phyloP scores from a whole-genome alignment of 2,329 filamentous ascomycete genomes.

The Sclerotinia minor region DNA sequence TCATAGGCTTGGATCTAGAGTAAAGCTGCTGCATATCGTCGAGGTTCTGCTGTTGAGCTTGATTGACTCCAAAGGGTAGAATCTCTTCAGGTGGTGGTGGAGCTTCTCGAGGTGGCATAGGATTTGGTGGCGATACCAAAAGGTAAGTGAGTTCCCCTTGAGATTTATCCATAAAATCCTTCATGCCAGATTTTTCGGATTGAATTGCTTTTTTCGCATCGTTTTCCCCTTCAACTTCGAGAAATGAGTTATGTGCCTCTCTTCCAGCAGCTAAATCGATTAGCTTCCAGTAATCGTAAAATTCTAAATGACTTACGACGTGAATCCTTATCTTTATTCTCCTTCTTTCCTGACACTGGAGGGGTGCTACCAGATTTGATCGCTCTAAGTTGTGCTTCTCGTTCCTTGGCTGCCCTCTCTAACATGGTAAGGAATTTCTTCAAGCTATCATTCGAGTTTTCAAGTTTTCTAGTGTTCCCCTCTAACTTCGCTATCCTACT shows the following conservation, averaged over 20 bases:
- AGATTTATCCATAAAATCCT: constrained; percentile 64
- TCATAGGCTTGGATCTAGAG: constrained; percentile 57
- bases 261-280: not conserved
- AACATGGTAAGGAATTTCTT: constrained; percentile 89
- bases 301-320: constrained; percentile 48
- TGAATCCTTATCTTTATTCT: constrained; percentile 59
- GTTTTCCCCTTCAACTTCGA: constrained; percentile 51
- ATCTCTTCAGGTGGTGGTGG: constrained; percentile 61
- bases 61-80: constrained; percentile 49
- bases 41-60: constrained; percentile 42
- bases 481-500: constrained; percentile 92
- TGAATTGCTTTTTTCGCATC: constrained; percentile 42
- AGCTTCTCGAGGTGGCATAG: constrained; percentile 63
- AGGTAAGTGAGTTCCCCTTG: constrained; percentile 66
- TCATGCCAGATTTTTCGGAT: constrained; percentile 54
- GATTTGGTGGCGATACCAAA: constrained; percentile 67
- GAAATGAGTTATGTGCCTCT: constrained; percentile 41
- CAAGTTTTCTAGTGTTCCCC: constrained; percentile 81
- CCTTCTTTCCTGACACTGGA: constrained; percentile 46
- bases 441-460: constrained; percentile 83
- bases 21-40: constrained; percentile 41
- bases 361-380: constrained; percentile 46
- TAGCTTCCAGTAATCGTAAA: constrained; percentile 19
- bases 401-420: constrained; percentile 82
- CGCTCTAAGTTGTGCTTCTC: constrained; percentile 69